Evolutionary conservation across 768 basidiomycete genomes (phyloP).

Genomic region (Gymnopilus junonius): DNA sequence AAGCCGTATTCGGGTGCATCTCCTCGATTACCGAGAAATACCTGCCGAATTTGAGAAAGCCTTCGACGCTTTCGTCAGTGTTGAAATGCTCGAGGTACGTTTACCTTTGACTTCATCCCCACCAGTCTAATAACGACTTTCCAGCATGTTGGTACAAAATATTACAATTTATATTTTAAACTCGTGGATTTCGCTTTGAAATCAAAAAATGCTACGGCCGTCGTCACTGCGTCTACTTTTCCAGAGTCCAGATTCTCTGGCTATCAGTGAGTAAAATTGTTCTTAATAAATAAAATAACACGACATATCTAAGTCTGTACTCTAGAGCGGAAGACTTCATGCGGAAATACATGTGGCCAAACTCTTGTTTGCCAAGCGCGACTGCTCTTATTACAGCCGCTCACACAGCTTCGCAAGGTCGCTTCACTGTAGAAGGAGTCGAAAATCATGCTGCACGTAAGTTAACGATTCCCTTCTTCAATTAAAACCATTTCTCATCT

Average conservation of each 20-base stretch:
- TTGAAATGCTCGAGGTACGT: constrained; percentile 80
- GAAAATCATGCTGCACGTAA: constrained; percentile 83
- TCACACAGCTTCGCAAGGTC: constrained; percentile 67
- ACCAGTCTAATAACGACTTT: constrained; percentile 2
- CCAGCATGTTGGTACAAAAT: constrained; percentile 57
- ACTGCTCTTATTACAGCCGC: constrained; percentile 80
- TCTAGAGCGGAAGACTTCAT: constrained; percentile 79
- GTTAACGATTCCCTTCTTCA: constrained; percentile 26
- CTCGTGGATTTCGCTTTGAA: constrained; percentile 82
- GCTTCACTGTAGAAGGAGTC: constrained; percentile 83
- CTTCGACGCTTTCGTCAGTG: constrained; percentile 78
- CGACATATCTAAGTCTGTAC: constrained; percentile 1
- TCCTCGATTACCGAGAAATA: constrained; percentile 90
- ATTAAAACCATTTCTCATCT: constrained; percentile 13
- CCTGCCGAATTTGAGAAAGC: constrained; percentile 81
- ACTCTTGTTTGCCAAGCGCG: constrained; percentile 86
- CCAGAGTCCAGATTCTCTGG: constrained; percentile 69
- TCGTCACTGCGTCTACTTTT: constrained; percentile 73
- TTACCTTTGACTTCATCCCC: constrained; percentile 24
- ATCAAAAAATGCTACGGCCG: constrained; percentile 64
- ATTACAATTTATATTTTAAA: constrained; percentile 74
- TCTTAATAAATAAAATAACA: not conserved
- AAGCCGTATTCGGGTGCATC: constrained; percentile 77
- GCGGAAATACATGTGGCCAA: constrained; percentile 90
- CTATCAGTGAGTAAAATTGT: constrained; percentile 61